These are phyloP conservation scores for Volvox reticuliferus DNA, from an alignment of 139 green algal genomes.

Conservation along the genomic window DNA sequence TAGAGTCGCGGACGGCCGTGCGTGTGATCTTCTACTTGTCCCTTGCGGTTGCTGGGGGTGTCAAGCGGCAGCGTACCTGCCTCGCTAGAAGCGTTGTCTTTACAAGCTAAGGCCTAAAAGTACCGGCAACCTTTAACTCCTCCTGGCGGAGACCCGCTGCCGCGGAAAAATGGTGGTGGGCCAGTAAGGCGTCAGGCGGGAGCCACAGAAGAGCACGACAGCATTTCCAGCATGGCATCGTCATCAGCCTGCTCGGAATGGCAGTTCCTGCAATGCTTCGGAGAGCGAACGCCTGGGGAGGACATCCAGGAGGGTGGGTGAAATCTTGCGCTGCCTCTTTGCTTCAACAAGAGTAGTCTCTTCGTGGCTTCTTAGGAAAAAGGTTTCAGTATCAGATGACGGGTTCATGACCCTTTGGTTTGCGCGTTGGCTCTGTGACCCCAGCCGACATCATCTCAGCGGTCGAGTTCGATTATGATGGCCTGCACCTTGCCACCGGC, in stretches of 20 bases:
- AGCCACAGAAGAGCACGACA: background rate
- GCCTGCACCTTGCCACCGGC: constrained; percentile 95
- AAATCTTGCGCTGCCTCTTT: background rate
- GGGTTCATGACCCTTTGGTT: background rate
- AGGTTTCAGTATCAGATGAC: background rate
- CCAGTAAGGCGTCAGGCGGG: constrained; percentile 1
- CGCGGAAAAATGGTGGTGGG: background rate
- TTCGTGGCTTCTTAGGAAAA: background rate
- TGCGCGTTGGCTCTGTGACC: background rate
- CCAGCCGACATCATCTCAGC: constrained; percentile 99
- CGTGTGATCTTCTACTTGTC: constrained; percentile 2
- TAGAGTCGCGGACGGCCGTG: background rate
- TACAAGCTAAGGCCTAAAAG: too few relatives aligned
- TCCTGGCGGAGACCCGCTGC: constrained; percentile 23
- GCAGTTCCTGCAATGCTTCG: constrained; percentile 98
- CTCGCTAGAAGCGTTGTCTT: background rate
- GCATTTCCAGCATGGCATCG: constrained; percentile 30
- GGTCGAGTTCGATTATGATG: constrained; percentile 95
- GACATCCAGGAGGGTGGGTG: constrained; percentile 94
- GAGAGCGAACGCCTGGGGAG: constrained; percentile 92
- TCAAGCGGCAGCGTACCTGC: background rate
- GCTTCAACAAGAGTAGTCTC: background rate
- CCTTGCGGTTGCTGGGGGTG: constrained; percentile 8
- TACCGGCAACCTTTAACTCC: background rate
- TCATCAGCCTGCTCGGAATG: constrained; percentile 73